phyloP scores from a whole-genome alignment of 306 rosid species.

The Gillenia trifoliata region DNA sequence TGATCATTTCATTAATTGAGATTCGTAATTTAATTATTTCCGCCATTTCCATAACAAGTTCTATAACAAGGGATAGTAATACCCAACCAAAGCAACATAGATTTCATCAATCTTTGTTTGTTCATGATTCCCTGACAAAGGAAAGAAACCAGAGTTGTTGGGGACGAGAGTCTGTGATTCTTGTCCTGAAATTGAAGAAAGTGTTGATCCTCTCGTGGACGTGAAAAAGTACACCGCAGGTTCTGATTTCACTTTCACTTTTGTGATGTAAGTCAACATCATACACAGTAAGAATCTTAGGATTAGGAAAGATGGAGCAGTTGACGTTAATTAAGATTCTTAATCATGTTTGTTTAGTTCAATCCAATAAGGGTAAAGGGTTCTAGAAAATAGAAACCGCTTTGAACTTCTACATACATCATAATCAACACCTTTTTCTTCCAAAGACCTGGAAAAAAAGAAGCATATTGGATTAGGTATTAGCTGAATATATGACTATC shows the following conservation, averaged over 20 bases:
- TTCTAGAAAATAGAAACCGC: conserved; percentile 9
- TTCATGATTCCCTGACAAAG: background rate
- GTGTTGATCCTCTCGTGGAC: background rate
- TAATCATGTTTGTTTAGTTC: background rate
- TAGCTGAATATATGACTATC: background rate
- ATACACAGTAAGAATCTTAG: background rate
- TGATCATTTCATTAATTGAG: too few relatives aligned
- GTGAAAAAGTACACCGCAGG: background rate
- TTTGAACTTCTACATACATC: background rate
- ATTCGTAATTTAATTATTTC: too few relatives aligned
- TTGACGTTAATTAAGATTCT: background rate
- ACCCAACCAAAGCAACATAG: background rate
- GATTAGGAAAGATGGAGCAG: conserved; percentile 21
- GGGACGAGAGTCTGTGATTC: background rate
- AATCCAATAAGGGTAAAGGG: background rate
- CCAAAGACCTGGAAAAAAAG: background rate
- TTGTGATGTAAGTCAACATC: background rate
- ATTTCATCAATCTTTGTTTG: background rate
- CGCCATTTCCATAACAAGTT: background rate
- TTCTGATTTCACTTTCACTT: conserved; percentile 3
- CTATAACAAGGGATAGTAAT: background rate
- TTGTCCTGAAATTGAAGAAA: background rate
- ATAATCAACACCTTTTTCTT: conserved; percentile 2
- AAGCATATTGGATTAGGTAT: conserved; percentile 4
- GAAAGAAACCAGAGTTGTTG: background rate